Base-by-base conservation (phyloP, 208 protist species). In the Leishmania aethiopica region DNA sequence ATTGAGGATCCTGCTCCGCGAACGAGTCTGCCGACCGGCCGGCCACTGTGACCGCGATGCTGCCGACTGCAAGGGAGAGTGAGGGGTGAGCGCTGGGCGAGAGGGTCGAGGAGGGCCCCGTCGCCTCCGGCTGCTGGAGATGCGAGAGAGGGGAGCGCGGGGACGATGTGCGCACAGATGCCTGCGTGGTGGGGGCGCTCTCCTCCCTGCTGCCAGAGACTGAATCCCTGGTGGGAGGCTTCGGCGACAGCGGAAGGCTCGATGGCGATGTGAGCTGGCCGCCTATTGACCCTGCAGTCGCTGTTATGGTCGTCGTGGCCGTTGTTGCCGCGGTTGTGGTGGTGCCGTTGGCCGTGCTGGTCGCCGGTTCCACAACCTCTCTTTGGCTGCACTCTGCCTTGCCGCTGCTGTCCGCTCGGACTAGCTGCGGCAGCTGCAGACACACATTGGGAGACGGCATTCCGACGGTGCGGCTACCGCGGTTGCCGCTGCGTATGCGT, bases 351-450 rank as follows among this genome's bases (percentile, higher is more conserved):
- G 59, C 53, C 57, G 37, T 17, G 25, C 62, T 74, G 62, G 25
- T 75, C 57, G 17, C 57, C 64, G 64, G 60, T n/a, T 69, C 75
- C 76, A n/a, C 60, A 7, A 40, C 1, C 4, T 57, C 53, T 32
- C 47, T 53, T 22, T 62, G 77, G 19, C 45, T 62, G 40, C 53
- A n/a, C 62, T 85, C 77, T 35, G 2, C 62, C 45, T 53, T 55
- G 70, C 77, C 57, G 28, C 19, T 22, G 62, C 51, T 81, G 73
- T 57, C 75, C 1, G 76, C 40, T 10, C 59, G 70, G 67, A 80
- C 81, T 13, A 84, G 67, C 75, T 45, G 42, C 22, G 75, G 81
- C 69, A 84, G 75, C 15, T 35, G 67, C 11, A 42, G 74, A 51
- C 32, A 28, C 32, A 60, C 72, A 1, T 78, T 60, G 32, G 42